Base-by-base conservation (phyloP, 2,329 filamentous ascomycete species). In the Epichloe coenophiala region DNA sequence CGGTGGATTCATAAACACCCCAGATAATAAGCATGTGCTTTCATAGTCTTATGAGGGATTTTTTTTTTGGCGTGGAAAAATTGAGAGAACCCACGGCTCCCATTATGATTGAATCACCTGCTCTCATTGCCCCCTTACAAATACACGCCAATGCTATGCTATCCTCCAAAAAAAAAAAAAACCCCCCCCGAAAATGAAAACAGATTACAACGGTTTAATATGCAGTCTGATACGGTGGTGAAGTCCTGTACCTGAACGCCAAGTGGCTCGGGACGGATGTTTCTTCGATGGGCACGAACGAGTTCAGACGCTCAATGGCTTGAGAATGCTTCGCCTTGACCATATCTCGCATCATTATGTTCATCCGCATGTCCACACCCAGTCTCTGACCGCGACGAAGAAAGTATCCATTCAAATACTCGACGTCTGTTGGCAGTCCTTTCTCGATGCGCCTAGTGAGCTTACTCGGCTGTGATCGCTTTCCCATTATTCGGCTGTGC, bases 371-470 rank as follows among this genome's bases (percentile, higher is more conserved):
- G 47, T 78, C 71, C n/a, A 95, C 71, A 1, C 87, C 86, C 53
- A 90, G 60, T 62, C 86, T 78, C 58, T 78, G 75, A 0, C 86
- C 93, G 40, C 84, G 77, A 47, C 72, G 75, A 35, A 94, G 74
- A 53, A 98, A 84, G 68, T 91, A 98, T 1, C 90, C 91, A 63
- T 94, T 96, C 57, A 91, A 77, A 60, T 84, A 95, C 44, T 90
- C 80, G 40, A 96, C 78, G 59, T 95, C 88, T 0, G 87, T 88
- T 52, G 73, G 68, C 54, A 70, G 68, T 1, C 86, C 84, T 1
- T 67, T 64, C 11, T 78, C 68, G 12, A 90, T 71, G 59, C 84
- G 80, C 49, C 76, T 74, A 5, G 86, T 69, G 80, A 95, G 88
- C 19, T 72, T 76, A 59, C 80, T 86, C 41, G 65, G 59, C 8